Conservation (phyloP, 148 eudicot genomes). For the Arctostaphylos glauca region DNA sequence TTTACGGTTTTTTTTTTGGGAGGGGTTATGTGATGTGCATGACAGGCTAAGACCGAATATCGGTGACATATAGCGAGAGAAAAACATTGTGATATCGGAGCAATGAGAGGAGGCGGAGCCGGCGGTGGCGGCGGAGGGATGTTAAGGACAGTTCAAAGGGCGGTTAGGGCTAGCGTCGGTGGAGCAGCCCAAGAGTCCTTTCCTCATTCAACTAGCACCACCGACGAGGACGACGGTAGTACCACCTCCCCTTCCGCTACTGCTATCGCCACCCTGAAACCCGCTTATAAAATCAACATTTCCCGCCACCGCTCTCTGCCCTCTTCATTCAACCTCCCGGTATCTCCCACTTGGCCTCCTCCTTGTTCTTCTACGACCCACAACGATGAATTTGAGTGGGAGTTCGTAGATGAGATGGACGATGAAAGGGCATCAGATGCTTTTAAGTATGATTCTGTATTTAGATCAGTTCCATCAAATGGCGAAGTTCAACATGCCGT, state of each 20-base stretch:
- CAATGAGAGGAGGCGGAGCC: conserved; percentile 14
- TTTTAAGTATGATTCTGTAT: conserved; percentile 36
- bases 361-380: conserved; percentile 5
- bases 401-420: conserved; percentile 30
- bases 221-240: background rate
- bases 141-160: conserved; percentile 33
- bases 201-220: conserved; percentile 11
- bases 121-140: conserved; percentile 28
- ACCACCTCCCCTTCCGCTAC: background rate
- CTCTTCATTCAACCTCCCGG: conserved; percentile 14
- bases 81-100: too few species aligned
- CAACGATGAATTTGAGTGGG: conserved; percentile 48
- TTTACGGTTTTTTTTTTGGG: too few species aligned
- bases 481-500: conserved; percentile 59
- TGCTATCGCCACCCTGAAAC: background rate
- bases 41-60: too few species aligned
- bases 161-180: conserved; percentile 32
- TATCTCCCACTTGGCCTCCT: conserved; percentile 23
- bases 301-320: conserved; percentile 9
- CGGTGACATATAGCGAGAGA: too few species aligned
- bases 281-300: conserved; percentile 2
- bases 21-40: too few species aligned
- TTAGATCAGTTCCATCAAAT: conserved; percentile 48
- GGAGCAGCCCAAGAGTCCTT: conserved; percentile 26
- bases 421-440: conserved; percentile 1